Evolutionary conservation across 2,329 filamentous ascomycete genomes (phyloP), one percentile per base, ranked within the genome.

Genomic region (Ciborinia camelliae): DNA sequence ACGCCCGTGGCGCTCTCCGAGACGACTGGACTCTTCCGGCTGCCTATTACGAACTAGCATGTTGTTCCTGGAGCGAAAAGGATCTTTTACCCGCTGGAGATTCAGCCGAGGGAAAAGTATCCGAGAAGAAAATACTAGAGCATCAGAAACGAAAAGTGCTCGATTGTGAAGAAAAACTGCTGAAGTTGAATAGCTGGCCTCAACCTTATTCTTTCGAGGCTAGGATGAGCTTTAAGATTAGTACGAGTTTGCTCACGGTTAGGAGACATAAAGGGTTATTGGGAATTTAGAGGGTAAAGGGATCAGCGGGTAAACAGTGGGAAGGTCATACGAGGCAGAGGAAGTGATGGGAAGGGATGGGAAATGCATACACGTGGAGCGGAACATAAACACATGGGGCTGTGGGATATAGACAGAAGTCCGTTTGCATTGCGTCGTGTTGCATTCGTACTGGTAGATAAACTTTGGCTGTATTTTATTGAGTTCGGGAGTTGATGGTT

Each of bases 41-140:
- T 0, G 92, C 90, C 1, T 82, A 91, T 69, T 97, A 97, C 76
- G 95, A 99, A 77, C 86, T 95, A 80, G 92, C 87, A 0, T 91
- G 90, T 9, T 86, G 91, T 63, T 80, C 88, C 1, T 99, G 94
- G 93, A 82, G 84, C 65, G 89, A 94, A 72, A 82, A 76, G 37
- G 73, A 75, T 32, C 62, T 75, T 6, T 64, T 68, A 7, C 71
- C 67, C 20, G 59, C 28, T 9, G 73, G 77, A 30, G 75, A 79
- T 1, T 74, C 74, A 7, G 68, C 71, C 2, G 84, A 84, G 76
- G 74, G 87, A 23, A 76, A 83, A 20, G 84, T 88, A 72, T 90
- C 88, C 73, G 82, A 85, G 68, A 78, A 80, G 52, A 86, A 86
- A 77, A 77, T 94, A 28, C 83, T 88, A 43, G 87, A 87, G 72